Conservation (phyloP, 768 basidiomycete genomes). For the Rhizopogon vulgaris region DNA sequence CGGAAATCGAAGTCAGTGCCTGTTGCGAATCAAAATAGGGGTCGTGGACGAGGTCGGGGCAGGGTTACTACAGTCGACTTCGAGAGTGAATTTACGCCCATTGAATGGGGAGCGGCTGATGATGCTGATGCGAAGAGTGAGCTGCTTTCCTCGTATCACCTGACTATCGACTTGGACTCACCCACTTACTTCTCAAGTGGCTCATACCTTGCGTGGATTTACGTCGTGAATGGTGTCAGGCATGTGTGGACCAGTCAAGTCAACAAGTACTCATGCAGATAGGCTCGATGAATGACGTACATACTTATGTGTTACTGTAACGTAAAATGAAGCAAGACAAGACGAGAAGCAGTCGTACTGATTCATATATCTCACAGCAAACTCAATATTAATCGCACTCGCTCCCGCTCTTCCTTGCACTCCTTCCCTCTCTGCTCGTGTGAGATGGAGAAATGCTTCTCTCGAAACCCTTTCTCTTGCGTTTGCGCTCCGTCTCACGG, state of each 20-base stretch:
- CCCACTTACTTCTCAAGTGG: not conserved
- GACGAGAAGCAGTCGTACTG: too few species aligned
- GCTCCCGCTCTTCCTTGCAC: slow-evolving; percentile 13
- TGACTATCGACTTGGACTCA: not conserved
- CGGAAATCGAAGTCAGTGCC: not conserved
- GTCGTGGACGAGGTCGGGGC: not conserved
- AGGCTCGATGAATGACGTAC: not conserved
- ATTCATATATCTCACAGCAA: not conserved
- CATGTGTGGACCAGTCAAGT: not conserved
- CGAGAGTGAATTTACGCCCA: not conserved
- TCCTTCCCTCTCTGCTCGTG: not conserved
- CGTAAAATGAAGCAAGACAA: not conserved
- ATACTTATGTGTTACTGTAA: not conserved
- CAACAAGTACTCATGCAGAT: not conserved
- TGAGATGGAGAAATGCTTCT: slow-evolving; percentile 1
- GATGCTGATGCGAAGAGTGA: not conserved
- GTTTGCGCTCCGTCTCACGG: slow-evolving; percentile 31
- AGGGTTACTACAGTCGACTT: too few species aligned
- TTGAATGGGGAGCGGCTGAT: not conserved
- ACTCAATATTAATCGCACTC: slow-evolving; percentile 18
- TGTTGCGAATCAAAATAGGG: not conserved
- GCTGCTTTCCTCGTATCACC: not conserved
- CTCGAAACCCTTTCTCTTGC: slow-evolving; percentile 23
- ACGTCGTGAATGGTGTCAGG: not conserved
- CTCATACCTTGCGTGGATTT: not conserved